Base-by-base conservation (phyloP, 257 asterid species). In the Scutellaria baicalensis region DNA sequence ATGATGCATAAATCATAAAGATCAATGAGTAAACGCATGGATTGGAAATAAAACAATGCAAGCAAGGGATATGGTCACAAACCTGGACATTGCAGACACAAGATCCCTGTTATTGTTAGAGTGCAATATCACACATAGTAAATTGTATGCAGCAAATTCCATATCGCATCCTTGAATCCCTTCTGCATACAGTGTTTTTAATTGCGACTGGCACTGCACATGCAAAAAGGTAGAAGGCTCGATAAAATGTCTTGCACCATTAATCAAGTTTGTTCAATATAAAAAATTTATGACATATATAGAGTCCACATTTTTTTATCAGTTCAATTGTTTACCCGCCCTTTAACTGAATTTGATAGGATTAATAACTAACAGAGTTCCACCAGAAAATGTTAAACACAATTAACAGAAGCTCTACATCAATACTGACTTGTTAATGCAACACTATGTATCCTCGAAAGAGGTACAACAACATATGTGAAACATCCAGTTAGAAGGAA, bases 21-120 rank as follows among this genome's bases (percentile, higher is more conserved):
- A 67, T 72, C 50, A 66, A 21, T 63, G 59, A 39, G 45, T 18
- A 59, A 39, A 65, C 52, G 36, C 16, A 63, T 16, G 10, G 44
- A 55, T 35, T 35, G 7, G 55, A 54, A 44, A 69, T 56, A 44
- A 61, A 51, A 12, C 40, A 64, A 69, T 17, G 35, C 18, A 73
- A 71, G 40, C 33, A 68, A 54, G 12, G 35, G 63, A 64, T 56
- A 62, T 54, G 71, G 60, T 72, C 49, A 66, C 87, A 76, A 68
- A 94, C 97, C 99, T 94, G 78, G 97, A 94, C 99, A 94, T 91
- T 54, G 93, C 97, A 56, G 95, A 84, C 77, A 91, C 86, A 38
- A 94, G 96, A 81, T 91, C 99, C 72, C 99, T 82, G 77, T 89
- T 89, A 80, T 91, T 91, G 61, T 79, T 88, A 35, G 99, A 89